These are phyloP conservation scores for Saprolegnia diclina DNA, from an alignment of 352 stramenopile species.

Conservation along the genomic window DNA sequence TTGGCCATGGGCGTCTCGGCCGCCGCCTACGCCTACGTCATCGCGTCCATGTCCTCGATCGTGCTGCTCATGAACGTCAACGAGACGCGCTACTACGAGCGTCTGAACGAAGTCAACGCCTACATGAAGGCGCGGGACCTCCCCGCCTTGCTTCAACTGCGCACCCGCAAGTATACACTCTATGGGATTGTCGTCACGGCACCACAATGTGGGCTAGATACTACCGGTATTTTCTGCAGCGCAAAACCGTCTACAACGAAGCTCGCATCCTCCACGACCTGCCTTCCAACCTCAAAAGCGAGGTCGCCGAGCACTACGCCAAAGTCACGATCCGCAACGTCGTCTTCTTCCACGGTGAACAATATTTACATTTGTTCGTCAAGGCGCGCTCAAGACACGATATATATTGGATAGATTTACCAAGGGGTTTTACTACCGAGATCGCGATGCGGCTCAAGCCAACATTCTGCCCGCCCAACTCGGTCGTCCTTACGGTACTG, in stretches of 20 bases:
- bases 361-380: background rate
- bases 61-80: slow-evolving; percentile 45
- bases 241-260: slow-evolving; percentile 12
- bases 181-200: no score
- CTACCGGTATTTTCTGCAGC: slow-evolving; percentile 9
- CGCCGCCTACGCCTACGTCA: slow-evolving; percentile 66
- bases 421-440: background rate
- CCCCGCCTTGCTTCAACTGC: slow-evolving; percentile 34
- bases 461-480: slow-evolving; percentile 5
- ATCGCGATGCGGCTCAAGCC: slow-evolving; percentile 2
- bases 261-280: slow-evolving; percentile 12
- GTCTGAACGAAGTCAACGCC: slow-evolving; percentile 47
- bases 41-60: slow-evolving; percentile 51
- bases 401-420: slow-evolving; percentile 2
- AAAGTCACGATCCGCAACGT: slow-evolving; percentile 12
- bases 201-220: background rate
- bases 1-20: slow-evolving; percentile 63
- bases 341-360: slow-evolving; percentile 5
- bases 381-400: background rate
- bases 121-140: slow-evolving; percentile 51
- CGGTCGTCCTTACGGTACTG: background rate
- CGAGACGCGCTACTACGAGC: slow-evolving; percentile 43
- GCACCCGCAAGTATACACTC: slow-evolving; percentile 34
- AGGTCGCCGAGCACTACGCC: slow-evolving; percentile 3
- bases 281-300: background rate